Evolutionary conservation across 2,329 filamentous ascomycete genomes (phyloP), one percentile per base, ranked within the genome.

Genomic region (Fusarium verrucosum): DNA sequence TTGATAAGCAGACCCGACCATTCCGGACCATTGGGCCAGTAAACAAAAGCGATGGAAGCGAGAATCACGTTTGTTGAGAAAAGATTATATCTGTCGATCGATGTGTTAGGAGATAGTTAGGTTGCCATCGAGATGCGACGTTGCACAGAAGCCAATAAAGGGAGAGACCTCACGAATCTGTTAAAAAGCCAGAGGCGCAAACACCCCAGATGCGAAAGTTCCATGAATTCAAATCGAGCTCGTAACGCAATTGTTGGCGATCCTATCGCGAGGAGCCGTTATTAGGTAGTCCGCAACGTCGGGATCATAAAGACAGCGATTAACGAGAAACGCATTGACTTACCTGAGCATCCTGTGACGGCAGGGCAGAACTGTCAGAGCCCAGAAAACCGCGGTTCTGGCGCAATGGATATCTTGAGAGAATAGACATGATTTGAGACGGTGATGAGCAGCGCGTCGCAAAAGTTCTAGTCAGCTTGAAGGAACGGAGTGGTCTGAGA

Each of bases 41-140:
- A 84, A 10, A 85, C 82, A 66, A 82, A 85, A 8, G 80, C 80
- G 46, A 85, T 76, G 13, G 82, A 83, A 8, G 82, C 79, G n/a
- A 82, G 75, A 46, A 85, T 84, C 50, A 84, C 82, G 59, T 85
- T 85, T 58, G 80, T 84, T 13, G 82, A 82, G 62, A 85, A 85
- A 20, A 85, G 78, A 54, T 85, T 85, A 56, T 85, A 84, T 59
- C 82, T 84, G 56, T 9, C 37, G 14, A 37, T 9, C 37, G 14
- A 37, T 23, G 25, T 25, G 52, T 47, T 26, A 57, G 53, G n/a
- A 38, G 20, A 4, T 37, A 16, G 17, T 9, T 4, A 35, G 20
- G 4, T 37, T 17, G 17, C 11, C 5, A 35, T 36, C 10, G 25
- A 36, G 50, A 11, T 33, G 32, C 16, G 26, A 10, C 33, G 23